Percentiles rank a stretch among this genome's conserved stretches.
Conservation (phyloP, 2,329 filamentous ascomycete genomes). For the Paecilomyces dactylethromorphus region DNA sequence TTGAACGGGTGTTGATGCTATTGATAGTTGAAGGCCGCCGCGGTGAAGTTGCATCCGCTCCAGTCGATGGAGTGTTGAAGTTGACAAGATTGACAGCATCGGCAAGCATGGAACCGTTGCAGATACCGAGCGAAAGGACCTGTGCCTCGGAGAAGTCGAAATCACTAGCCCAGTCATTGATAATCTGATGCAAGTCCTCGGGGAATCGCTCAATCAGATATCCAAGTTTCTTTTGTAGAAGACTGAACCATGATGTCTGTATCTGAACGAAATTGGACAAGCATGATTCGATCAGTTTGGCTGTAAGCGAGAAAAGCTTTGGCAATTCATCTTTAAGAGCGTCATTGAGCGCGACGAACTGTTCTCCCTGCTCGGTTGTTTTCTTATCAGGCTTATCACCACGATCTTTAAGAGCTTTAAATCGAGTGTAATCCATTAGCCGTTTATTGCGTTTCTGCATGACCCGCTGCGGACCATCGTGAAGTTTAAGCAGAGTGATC, state of each 20-base stretch:
- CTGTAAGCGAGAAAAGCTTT: slow-evolving; percentile 72
- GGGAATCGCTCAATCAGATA: slow-evolving; percentile 63
- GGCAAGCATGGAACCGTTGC: slow-evolving; percentile 63
- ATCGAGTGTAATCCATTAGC: slow-evolving; percentile 81
- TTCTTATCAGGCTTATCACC: slow-evolving; percentile 86
- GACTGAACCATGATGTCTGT: slow-evolving; percentile 73
- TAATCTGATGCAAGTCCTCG: slow-evolving; percentile 65
- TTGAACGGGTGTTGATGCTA: slow-evolving; percentile 49
- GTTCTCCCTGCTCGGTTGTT: slow-evolving; percentile 73
- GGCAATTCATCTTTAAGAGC: slow-evolving; percentile 89
- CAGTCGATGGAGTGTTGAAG: slow-evolving; percentile 48
- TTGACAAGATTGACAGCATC: slow-evolving; percentile 55
- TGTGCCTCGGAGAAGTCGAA: slow-evolving; percentile 70
- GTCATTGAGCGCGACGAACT: slow-evolving; percentile 87
- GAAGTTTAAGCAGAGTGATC: slow-evolving; percentile 68
- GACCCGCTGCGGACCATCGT: slow-evolving; percentile 75
- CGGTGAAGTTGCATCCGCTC: slow-evolving; percentile 31
- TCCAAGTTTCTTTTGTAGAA: slow-evolving; percentile 78
- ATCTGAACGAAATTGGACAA: slow-evolving; percentile 78
- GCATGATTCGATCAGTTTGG: slow-evolving; percentile 75
- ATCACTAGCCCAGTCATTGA: slow-evolving; percentile 71
- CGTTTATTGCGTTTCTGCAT: slow-evolving; percentile 95
- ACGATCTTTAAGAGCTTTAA: slow-evolving; percentile 66
- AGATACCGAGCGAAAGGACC: slow-evolving; percentile 64
- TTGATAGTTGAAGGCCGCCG: slow-evolving; percentile 46